phyloP scores from a whole-genome alignment of 1,284 basidiomycete species.

The Mycena sp. region DNA sequence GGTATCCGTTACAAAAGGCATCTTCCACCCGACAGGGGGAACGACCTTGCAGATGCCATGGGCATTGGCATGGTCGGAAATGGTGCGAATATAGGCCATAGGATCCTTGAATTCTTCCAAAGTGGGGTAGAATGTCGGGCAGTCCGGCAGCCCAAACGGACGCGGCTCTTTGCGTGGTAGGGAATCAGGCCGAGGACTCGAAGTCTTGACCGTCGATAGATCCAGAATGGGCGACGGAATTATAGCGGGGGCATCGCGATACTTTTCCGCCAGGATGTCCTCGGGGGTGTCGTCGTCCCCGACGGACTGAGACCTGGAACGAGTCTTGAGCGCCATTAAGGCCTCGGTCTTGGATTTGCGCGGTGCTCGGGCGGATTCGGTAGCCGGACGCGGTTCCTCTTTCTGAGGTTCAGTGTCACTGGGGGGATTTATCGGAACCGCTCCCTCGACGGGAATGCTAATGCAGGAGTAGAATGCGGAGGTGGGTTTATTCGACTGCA shows the following conservation, averaged over 20 bases:
- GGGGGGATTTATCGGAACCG: conserved; percentile 57
- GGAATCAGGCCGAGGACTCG: conserved; percentile 57
- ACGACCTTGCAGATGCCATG: conserved; percentile 98
- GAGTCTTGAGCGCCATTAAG: conserved; percentile 77
- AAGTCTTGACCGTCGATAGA: conserved; percentile 76
- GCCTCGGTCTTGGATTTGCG: conserved; percentile 90
- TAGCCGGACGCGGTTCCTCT: conserved; percentile 42
- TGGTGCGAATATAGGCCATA: conserved; percentile 93
- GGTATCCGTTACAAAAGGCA: conserved; percentile 96
- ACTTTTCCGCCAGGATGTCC: conserved; percentile 57
- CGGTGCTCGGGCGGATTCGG: conserved; percentile 71
- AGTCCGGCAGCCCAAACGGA: conserved; percentile 90
- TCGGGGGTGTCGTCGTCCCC: conserved; percentile 58
- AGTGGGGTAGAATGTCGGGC: conserved; percentile 91
- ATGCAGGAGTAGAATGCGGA: conserved; percentile 73
- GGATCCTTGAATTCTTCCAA: conserved; percentile 94
- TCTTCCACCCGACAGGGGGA: conserved; percentile 93
- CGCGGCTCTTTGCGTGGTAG: conserved; percentile 55
- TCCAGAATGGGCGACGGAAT: conserved; percentile 66
- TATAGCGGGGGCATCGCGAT: conserved; percentile 66
- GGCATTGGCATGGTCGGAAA: conserved; percentile 79
- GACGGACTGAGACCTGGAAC: conserved; percentile 65
- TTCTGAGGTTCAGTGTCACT: conserved; percentile 49
- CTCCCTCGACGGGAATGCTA: conserved; percentile 75
- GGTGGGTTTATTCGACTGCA: conserved; percentile 53